phyloP scores from a whole-genome alignment of 1,139 yeast species.

The Martiniozyma asiatica region DNA sequence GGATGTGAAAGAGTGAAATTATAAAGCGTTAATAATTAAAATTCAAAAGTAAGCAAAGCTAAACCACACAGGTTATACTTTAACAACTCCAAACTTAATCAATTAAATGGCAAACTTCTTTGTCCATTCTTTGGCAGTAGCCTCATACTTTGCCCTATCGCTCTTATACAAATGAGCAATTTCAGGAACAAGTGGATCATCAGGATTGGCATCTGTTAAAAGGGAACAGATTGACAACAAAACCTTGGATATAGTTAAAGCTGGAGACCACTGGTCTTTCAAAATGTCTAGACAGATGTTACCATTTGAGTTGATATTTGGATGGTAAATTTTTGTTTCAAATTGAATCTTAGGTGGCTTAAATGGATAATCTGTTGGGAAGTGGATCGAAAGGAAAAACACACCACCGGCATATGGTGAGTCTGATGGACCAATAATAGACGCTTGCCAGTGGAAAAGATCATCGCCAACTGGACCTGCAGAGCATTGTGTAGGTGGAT shows the following conservation, averaged over 20 bases:
- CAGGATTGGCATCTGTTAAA: slow-evolving; percentile 93
- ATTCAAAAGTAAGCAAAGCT: no score
- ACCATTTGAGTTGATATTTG: slow-evolving; percentile 58
- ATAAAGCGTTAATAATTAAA: no score
- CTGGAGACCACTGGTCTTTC: slow-evolving; percentile 61
- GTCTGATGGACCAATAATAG: slow-evolving; percentile 50
- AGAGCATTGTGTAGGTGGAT: slow-evolving; percentile 97
- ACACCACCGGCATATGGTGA: slow-evolving; percentile 47
- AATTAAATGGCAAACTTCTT: slow-evolving; percentile 89
- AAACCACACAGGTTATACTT: no score
- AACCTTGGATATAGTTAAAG: slow-evolving; percentile 50
- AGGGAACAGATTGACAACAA: slow-evolving; percentile 46
- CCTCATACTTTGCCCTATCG: slow-evolving; percentile 88
- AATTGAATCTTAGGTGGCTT: slow-evolving; percentile 50
- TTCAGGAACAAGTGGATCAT: slow-evolving; percentile 97
- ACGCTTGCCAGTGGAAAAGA: slow-evolving; percentile 47
- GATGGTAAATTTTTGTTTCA: slow-evolving; percentile 60
- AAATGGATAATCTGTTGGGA: slow-evolving; percentile 53
- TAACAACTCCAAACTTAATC: no score
- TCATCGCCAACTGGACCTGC: slow-evolving; percentile 98
- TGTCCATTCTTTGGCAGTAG: slow-evolving; percentile 98
- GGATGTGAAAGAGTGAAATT: no score
- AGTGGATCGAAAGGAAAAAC: slow-evolving; percentile 39
- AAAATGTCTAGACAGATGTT: slow-evolving; percentile 44
- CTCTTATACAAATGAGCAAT: slow-evolving; percentile 95